These are phyloP conservation scores for Backusella macrospora DNA, from an alignment of 192 early-diverging fungal genomes.

Conservation along the genomic window DNA sequence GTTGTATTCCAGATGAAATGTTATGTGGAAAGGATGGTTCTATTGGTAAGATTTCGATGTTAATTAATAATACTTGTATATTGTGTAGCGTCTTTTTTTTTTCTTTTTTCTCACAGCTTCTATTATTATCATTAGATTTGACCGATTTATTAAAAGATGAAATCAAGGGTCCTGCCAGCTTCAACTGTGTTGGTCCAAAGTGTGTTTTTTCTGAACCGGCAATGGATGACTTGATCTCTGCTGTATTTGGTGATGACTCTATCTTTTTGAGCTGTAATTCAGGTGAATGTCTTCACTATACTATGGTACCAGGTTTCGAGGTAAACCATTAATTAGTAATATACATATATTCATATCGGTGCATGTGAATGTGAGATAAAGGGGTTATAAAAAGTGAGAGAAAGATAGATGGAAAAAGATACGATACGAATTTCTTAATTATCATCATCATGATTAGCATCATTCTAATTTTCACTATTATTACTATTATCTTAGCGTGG, in stretches of 20 bases:
- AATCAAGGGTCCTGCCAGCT: constrained; percentile 78
- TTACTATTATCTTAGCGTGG: constrained; percentile 22
- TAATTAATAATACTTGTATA: not conserved
- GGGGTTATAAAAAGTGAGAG: not conserved
- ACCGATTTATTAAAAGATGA: constrained; percentile 77
- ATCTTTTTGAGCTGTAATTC: constrained; percentile 79
- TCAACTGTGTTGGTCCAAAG: constrained; percentile 57
- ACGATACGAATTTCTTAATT: not conserved
- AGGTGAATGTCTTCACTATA: constrained; percentile 89
- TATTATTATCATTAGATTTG: constrained; percentile 50
- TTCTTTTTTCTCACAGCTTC: not conserved
- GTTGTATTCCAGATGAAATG: constrained; percentile 77
- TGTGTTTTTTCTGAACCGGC: constrained; percentile 76
- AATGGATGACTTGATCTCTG: constrained; percentile 81
- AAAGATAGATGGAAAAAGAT: not conserved
- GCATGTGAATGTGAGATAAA: not conserved
- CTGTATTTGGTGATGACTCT: constrained; percentile 81
- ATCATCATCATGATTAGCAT: not conserved
- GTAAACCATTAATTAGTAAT: constrained; percentile 13
- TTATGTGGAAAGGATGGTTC: constrained; percentile 83
- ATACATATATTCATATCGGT: not conserved
- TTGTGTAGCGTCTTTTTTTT: not conserved
- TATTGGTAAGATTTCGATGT: constrained; percentile 55
- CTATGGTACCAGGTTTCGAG: constrained; percentile 79
- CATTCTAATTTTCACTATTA: not conserved